Conservation (phyloP, 2,329 filamentous ascomycete species). For the Fusarium setosum region DNA sequence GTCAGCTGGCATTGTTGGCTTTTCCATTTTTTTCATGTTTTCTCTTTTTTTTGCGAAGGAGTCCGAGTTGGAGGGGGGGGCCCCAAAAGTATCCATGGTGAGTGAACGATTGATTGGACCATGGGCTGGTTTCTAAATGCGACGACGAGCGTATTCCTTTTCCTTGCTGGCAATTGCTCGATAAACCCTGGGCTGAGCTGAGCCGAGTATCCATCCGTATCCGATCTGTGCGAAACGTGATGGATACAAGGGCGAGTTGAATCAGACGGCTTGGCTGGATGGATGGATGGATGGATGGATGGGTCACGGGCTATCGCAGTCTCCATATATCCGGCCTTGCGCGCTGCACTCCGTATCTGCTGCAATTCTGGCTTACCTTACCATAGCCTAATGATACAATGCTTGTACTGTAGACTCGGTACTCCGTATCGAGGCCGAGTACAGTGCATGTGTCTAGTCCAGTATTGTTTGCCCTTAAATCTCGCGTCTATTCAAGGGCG, state of each 20-base stretch:
- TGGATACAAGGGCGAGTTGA: not conserved
- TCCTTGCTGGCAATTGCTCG: not conserved
- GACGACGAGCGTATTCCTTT: not conserved
- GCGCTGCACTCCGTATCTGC: conserved; percentile 17
- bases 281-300: not conserved
- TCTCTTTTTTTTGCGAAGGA: not conserved
- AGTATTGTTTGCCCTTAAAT: conserved; percentile 15
- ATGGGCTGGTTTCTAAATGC: not conserved
- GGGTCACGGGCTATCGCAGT: conserved; percentile 17
- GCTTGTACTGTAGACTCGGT: too few relatives aligned
- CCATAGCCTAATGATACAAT: conserved; percentile 18
- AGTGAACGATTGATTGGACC: not conserved
- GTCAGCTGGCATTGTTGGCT: conserved; percentile 6
- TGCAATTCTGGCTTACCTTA: conserved; percentile 25
- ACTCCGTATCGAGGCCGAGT: too few relatives aligned
- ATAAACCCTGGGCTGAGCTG: too few relatives aligned
- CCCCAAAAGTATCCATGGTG: not conserved
- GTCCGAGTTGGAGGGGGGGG: not conserved
- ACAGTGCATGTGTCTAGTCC: too few relatives aligned
- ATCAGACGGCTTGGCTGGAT: not conserved
- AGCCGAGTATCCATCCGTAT: not conserved
- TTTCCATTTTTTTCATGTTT: too few relatives aligned
- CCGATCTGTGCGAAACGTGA: not conserved
- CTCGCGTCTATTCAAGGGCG: conserved; percentile 29
- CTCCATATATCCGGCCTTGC: conserved; percentile 30